phyloP scores from a whole-genome alignment of 129 eudicot genomes.

The Erigeron canadensis region DNA sequence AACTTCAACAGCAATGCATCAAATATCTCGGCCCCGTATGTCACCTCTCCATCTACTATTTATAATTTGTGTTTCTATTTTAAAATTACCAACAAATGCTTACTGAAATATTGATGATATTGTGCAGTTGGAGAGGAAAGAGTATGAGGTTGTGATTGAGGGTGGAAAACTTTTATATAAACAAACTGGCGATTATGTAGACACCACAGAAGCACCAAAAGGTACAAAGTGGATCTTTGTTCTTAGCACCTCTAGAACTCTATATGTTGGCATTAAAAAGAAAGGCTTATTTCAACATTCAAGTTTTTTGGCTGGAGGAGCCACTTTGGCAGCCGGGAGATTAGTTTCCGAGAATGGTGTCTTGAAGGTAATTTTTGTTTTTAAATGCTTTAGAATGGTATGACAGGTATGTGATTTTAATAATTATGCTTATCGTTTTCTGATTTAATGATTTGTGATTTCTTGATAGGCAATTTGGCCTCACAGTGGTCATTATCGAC shows the following conservation, averaged over 20 bases:
- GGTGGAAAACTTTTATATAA: constrained; percentile 71
- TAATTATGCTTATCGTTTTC: constrained; percentile 16
- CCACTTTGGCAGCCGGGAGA: constrained; percentile 94
- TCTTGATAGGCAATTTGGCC: constrained; percentile 90
- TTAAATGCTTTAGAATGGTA: neutral
- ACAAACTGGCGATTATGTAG: constrained; percentile 53
- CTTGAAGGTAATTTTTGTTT: constrained; percentile 51
- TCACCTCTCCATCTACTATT: constrained; percentile 2
- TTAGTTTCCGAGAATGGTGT: constrained; percentile 76
- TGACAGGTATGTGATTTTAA: neutral
- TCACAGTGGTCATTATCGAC: constrained; percentile 94
- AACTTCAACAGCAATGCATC: constrained; percentile 97
- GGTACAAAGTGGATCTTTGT: constrained; percentile 95
- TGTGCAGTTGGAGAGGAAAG: constrained; percentile 74
- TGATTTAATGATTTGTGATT: constrained; percentile 7
- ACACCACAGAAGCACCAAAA: constrained; percentile 54
- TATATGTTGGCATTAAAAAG: constrained; percentile 81
- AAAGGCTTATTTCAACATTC: constrained; percentile 98
- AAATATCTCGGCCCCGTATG: constrained; percentile 98
- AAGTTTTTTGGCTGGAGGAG: constrained; percentile 97
- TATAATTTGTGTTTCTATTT: neutral
- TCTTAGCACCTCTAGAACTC: constrained; percentile 74
- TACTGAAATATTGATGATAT: neutral
- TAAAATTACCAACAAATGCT: neutral
- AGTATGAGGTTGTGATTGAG: constrained; percentile 72